Base-by-base conservation (phyloP, 202 grass and related monocot genomes). In the Setaria viridis region DNA sequence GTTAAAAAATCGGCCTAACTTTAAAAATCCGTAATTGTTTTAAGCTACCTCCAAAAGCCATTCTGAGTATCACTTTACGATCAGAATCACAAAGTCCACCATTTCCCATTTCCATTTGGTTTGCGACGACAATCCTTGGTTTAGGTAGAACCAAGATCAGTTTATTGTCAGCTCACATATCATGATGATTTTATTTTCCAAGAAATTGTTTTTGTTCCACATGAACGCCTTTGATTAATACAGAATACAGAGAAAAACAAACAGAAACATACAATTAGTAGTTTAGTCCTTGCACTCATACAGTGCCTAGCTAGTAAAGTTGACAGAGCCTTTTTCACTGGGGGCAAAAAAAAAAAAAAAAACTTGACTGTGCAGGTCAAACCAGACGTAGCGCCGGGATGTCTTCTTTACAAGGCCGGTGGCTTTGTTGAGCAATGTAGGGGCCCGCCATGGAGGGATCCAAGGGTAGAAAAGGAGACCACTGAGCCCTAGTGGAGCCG, bases 401-500 rank as follows among this genome's bases (percentile, higher is more conserved):
- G 80, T 49, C 63, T 43, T 19, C 65, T 43, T 51, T 64, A 69
- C 80, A 53, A 77, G 86, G 72, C 55, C 72, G 80, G 80, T 71
- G 76, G 45, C 80, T 87, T 76, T 87, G 89, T 4, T 25, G 74
- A 63, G 69, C 80, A 80, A 91, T 87, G 89, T 91, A 70, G 89
- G 86, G 89, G 81, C 77, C 89, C 85, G 29, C 13, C 71, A 67
- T 66, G 83, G 81, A 88, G 85, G 89, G 81, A 91, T 91, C 89
- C 85, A 77, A 88, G 85, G 81, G 71, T 71, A 48, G 80, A 77
- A 84, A 88, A 64, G 16, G 42, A 14, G 55, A 10, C 16, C 67
- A 74, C 75, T 71, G 11, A 62, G 64, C 15, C 62, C 81, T 70
- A 77, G 63, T 84, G 85, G 89, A 81, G 89, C 47, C 46, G 89